Conservation (phyloP, 306 rosid genomes). For the Cicer yamashitae region DNA sequence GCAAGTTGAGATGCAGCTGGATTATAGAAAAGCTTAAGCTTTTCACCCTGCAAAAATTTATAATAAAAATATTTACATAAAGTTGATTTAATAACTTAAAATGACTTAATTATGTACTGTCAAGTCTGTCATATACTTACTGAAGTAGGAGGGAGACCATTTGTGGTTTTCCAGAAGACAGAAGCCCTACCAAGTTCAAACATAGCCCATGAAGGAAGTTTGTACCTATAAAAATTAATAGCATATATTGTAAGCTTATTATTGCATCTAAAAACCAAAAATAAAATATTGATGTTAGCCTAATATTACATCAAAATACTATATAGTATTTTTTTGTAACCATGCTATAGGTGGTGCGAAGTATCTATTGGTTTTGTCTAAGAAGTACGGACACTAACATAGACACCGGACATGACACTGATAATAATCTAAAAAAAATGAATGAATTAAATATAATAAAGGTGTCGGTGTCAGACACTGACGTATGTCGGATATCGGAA, state of each 20-base stretch:
- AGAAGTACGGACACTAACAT: too few species aligned
- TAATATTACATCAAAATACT: not conserved
- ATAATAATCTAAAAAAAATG: too few species aligned
- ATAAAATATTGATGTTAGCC: not conserved
- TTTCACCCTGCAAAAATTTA: constrained; percentile 76
- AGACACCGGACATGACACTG: too few species aligned
- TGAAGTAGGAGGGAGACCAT: constrained; percentile 82
- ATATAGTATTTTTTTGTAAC: not conserved
- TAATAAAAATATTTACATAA: not conserved
- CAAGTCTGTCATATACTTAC: constrained; percentile 51
- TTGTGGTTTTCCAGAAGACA: constrained; percentile 91
- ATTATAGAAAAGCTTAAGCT: constrained; percentile 83
- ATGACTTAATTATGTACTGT: constrained; percentile 11
- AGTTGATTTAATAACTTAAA: not conserved
- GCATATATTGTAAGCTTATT: not conserved
- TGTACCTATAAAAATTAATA: constrained; percentile 54
- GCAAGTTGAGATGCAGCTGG: constrained; percentile 69
- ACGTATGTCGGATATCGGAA: too few species aligned
- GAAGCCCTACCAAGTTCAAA: constrained; percentile 87
- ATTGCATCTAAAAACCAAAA: not conserved
- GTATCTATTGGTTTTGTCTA: too few species aligned
- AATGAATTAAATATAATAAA: too few species aligned
- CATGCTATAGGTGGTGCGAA: too few species aligned
- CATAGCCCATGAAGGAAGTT: constrained; percentile 88
- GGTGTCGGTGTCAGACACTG: too few species aligned